phyloP scores from a whole-genome alignment of 1,284 basidiomycete genomes.

The Paramarasmius palmivorus region DNA sequence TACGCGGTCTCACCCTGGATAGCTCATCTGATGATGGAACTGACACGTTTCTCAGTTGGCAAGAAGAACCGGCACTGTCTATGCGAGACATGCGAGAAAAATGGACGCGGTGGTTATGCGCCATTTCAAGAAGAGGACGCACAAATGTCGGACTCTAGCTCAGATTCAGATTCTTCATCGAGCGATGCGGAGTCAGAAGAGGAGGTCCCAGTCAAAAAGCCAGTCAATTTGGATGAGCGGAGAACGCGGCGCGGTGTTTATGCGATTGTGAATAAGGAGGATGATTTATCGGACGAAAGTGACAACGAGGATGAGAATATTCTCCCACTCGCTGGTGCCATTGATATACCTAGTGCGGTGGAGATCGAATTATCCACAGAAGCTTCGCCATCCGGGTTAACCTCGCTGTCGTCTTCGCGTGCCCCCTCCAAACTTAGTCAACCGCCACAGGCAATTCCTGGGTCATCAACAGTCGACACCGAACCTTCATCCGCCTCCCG shows the following conservation, averaged over 20 bases:
- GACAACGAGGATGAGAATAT: conserved; percentile 48
- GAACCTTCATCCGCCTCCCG: conserved; percentile 26
- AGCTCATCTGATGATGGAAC: conserved; percentile 12
- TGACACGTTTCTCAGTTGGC: conserved; percentile 58
- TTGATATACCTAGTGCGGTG: conserved; percentile 43
- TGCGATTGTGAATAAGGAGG: conserved; percentile 57
- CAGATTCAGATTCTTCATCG: conserved; percentile 33
- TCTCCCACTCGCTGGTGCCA: conserved; percentile 43
- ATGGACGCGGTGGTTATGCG: conserved; percentile 72
- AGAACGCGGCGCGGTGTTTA: conserved; percentile 78
- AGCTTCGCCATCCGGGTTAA: conserved; percentile 44
- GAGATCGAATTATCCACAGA: conserved; percentile 56
- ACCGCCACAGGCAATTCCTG: conserved; percentile 17
- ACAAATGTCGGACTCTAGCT: conserved; percentile 16
- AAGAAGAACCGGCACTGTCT: conserved; percentile 84
- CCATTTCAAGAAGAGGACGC: conserved; percentile 50
- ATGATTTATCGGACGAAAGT: conserved; percentile 54
- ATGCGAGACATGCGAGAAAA: conserved; percentile 87
- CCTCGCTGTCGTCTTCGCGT: conserved; percentile 42
- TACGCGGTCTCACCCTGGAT: conserved; percentile 37
- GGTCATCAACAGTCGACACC: conserved; percentile 24
- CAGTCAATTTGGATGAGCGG: conserved; percentile 65
- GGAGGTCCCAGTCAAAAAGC: conserved; percentile 35
- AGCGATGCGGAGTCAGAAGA: conserved; percentile 44
- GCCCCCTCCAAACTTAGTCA: conserved; percentile 32